Evolutionary conservation across 202 grass and related monocot species (phyloP), one percentile per base, ranked within the genome.

Genomic region (Saccharum hybrid): DNA sequence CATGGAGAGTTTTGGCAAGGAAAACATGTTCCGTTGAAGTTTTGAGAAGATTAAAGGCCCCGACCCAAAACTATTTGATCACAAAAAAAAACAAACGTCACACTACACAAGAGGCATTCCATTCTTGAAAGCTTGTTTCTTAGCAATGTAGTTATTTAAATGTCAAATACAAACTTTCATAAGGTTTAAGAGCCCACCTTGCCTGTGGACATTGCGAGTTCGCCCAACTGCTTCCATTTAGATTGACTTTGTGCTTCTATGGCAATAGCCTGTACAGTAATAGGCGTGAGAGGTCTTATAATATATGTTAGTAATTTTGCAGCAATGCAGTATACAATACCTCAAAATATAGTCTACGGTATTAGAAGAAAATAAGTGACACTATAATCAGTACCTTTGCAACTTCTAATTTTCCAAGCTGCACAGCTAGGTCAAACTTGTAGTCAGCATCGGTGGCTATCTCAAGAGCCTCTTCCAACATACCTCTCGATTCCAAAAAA

Each of bases 401-500:
- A 78, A 90, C 51, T 54, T 94, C 96, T 81, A 98, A 83, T 81
- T 86, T 94, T 68, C 96, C 91, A 87, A 98, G 96, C 73, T 98
- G 96, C 78, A 98, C 91, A 86, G 96, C 89, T 51, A 98, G 79
- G 80, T 98, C 91, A 84, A 98, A 98, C 82, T 83, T 98, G 86
- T 98, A 98, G 88, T 98, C 83, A 88, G 91, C 83, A 84, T 98
- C 96, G 72, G 87, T 98, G 65, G 96, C 96, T 87, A 98, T 91
- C 67, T 96, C 93, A 89, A 98, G 91, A 84, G 96, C 96, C 75
- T 96, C 96, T 82, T 98, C 93, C 71, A 98, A 83, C 96, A 98
- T 98, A 42, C 93, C 93, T 84, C 96, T 92, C 3, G 96, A 98
- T 62, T 98, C 96, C 89, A 98, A 86, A 84, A 98, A 98, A 90